Evolutionary conservation across 345 rosid genomes (phyloP), one percentile per base, ranked within the genome.

Genomic region (Brassica carinata): DNA sequence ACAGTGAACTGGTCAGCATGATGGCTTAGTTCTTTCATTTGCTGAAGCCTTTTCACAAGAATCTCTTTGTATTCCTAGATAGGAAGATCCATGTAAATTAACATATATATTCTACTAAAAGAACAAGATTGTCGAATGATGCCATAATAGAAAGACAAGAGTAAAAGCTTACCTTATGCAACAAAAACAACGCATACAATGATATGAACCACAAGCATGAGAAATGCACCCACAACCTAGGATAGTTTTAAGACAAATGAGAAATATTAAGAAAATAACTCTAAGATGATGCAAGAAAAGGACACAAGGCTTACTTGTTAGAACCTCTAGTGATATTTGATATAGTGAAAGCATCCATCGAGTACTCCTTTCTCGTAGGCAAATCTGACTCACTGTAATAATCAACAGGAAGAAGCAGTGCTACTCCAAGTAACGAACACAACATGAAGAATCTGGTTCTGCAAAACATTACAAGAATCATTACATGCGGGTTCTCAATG

Each of bases 201-300:
- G 99, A 88, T 85, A 95, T 85, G 67, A 90, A 72, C 84, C 96
- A 95, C 87, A 91, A 82, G 88, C 97, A 90, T 26, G 86, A 64
- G 82, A 95, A 90, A 84, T 95, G 98, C 80, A 90, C 93, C 99
- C 98, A 95, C 51, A 95, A 91, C 93, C 99, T 95, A 84, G 5
- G 45, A 78, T 57, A 65, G 19, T 17, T 64, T 66, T 38, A 40
- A 65, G 14, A 64, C 33, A 33, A 5, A 61, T 67, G 17, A 64
- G 27, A 76, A 67, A 36, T 33, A 2, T 66, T 23, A 66, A 76
- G 64, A 71, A 57, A 65, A 19, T 64, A 70, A 29, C 18, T 18
- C 8, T 7, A 2, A 33, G 64, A 65, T 19, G 5, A 71, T 38
- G 68, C 38, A 53, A 53, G 55, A 2, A 26, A 7, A 30, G 7